phyloP scores from a whole-genome alignment of 768 basidiomycete genomes.

The Wakefieldia striispora region DNA sequence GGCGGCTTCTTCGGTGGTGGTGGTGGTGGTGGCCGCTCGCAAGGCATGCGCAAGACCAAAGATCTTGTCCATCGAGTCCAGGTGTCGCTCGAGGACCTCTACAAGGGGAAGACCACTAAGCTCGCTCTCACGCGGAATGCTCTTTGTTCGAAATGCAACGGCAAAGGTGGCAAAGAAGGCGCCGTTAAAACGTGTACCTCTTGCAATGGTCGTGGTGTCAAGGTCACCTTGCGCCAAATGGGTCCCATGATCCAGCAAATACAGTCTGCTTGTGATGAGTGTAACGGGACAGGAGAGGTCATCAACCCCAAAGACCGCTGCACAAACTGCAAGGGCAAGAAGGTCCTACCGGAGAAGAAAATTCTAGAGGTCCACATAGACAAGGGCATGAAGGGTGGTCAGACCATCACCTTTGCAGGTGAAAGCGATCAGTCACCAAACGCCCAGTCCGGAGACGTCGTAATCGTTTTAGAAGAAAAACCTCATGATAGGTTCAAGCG shows the following conservation, averaged over 20 bases:
- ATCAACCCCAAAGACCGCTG: slow-evolving; percentile 94
- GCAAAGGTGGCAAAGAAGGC: slow-evolving; percentile 97
- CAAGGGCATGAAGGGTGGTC: slow-evolving; percentile 95
- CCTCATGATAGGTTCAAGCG: slow-evolving; percentile 86
- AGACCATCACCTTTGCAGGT: slow-evolving; percentile 84
- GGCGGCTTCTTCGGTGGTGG: slow-evolving; percentile 72
- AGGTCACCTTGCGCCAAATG: slow-evolving; percentile 91
- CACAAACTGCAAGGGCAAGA: slow-evolving; percentile 92
- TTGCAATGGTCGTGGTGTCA: slow-evolving; percentile 90
- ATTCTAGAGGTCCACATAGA: slow-evolving; percentile 97
- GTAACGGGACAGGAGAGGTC: slow-evolving; percentile 89
- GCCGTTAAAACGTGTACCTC: slow-evolving; percentile 75
- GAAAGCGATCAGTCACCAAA: slow-evolving; percentile 92
- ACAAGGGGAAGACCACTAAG: slow-evolving; percentile 98
- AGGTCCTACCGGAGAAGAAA: slow-evolving; percentile 91
- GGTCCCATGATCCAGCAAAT: slow-evolving; percentile 99
- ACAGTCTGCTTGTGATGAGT: slow-evolving; percentile 92
- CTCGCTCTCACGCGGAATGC: slow-evolving; percentile 94
- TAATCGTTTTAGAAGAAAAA: slow-evolving; percentile 93
- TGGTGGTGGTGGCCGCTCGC: slow-evolving; percentile 57
- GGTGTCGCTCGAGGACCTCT: slow-evolving; percentile 96
- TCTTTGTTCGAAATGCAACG: slow-evolving; percentile 91
- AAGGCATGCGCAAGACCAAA: slow-evolving; percentile 89
- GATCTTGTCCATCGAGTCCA: slow-evolving; percentile 96
- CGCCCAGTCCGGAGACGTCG: slow-evolving; percentile 88